Base-by-base conservation (phyloP, 2,329 filamentous ascomycete species). In the Sporothrix pseudoabietina region DNA sequence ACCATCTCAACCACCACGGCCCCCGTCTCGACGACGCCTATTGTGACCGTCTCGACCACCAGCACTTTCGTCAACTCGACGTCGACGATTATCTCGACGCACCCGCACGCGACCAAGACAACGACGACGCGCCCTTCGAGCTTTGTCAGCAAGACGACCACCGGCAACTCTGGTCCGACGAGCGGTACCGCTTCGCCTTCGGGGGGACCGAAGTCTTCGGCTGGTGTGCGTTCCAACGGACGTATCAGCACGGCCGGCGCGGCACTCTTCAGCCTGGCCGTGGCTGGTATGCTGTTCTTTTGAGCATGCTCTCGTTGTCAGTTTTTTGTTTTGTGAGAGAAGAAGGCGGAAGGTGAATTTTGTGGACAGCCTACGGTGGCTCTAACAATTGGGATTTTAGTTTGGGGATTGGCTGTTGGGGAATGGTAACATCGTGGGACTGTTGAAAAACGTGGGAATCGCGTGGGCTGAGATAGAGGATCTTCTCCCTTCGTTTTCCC, bases 41-140 rank as follows among this genome's bases (percentile, higher is more conserved):
- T 10, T 19, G 61, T 55, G 30, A 72, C 59, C 44, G 14, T 49
- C 52, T 7, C 10, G n/a, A 55, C 52, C 22, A 49, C 44, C 12
- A 49, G 44, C 44, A 49, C 19, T 14, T 72, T 72, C 35, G 47
- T 63, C 30, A 72, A 72, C 47, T 16, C 68, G 9, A 66, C 68
- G 9, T 49, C 72, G 6, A 59, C 72, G 4, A 30, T 49, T 12
- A 66, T 57, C 22, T 22, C 35, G 59, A n/a, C 35, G 35, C 59
- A 26, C 59, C 19, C 59, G 59, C n/a, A 66, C 61, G 52, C 57
- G 26, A 70, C 68, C 2, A 54, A 22, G 26, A 71, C 59, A 30
- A 71, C 55, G 30, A 54, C 54, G 10, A 30, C 61, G 14, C 32
- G 14, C 49, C 32, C 52, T 41, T 41, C n/a, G 32, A 66, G 69